Evolutionary conservation across 2,329 filamentous ascomycete genomes (phyloP).

Genomic region (Cercospora janseana): DNA sequence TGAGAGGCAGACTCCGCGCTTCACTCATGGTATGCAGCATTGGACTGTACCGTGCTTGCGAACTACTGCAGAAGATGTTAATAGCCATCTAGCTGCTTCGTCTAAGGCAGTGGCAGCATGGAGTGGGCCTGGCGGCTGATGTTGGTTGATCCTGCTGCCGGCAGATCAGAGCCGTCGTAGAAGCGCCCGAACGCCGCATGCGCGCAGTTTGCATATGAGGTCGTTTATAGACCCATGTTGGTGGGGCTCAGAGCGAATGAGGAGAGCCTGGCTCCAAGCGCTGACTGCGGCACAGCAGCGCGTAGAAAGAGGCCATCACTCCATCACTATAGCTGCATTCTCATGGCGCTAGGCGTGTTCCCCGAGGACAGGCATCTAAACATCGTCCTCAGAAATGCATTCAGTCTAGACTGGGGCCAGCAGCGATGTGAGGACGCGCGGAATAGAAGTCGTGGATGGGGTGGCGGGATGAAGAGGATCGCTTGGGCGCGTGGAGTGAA

Average conservation of each 20-base stretch:
- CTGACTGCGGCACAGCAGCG: conserved; percentile 13
- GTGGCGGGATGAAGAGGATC: not conserved
- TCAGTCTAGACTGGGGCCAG: not conserved
- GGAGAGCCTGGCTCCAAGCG: conserved; percentile 10
- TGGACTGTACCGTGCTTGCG: conserved; percentile 1
- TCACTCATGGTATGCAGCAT: not conserved
- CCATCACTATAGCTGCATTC: not conserved
- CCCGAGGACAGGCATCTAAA: not conserved
- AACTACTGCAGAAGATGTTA: conserved; percentile 1
- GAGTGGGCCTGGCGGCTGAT: not conserved
- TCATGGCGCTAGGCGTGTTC: not conserved
- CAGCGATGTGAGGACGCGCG: conserved; percentile 1
- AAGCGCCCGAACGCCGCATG: conserved; percentile 10
- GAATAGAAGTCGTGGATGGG: not conserved
- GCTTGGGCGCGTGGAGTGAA: not conserved
- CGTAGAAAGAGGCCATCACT: not conserved
- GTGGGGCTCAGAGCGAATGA: conserved; percentile 7
- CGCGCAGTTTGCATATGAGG: conserved; percentile 1
- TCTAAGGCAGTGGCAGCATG: not conserved
- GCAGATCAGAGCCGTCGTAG: conserved; percentile 1
- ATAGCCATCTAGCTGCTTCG: conserved; percentile 7
- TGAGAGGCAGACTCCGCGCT: conserved; percentile 5
- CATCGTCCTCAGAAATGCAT: not conserved
- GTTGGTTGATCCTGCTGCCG: conserved; percentile 12
- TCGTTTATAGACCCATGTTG: conserved; percentile 11